Evolutionary conservation across 1,284 basidiomycete genomes (phyloP).

Genomic region (Moniliella sp.): DNA sequence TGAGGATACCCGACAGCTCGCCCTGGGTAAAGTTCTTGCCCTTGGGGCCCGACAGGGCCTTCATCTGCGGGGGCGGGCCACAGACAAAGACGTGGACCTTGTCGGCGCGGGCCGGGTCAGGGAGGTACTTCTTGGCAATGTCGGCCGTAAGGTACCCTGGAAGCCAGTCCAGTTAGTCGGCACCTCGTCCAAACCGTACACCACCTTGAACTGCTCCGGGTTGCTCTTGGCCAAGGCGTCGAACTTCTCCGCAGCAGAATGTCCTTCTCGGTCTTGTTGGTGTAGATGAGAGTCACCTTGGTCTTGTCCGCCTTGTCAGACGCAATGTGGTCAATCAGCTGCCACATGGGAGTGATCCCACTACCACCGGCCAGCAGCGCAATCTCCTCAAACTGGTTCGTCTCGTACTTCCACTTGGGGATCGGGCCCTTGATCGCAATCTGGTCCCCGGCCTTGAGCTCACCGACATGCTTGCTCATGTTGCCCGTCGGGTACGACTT

Average conservation of each 20-base stretch:
- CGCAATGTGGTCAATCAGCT: conserved; percentile 33
- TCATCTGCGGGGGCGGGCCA: conserved; percentile 37
- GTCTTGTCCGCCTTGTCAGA: conserved; percentile 56
- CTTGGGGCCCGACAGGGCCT: too few relatives aligned
- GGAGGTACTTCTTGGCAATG: conserved; percentile 49
- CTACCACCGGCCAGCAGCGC: conserved; percentile 74
- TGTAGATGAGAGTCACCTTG: conserved; percentile 75
- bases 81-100: conserved; percentile 78
- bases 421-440: conserved; percentile 55
- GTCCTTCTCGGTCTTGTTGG: conserved; percentile 71
- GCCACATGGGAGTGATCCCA: conserved; percentile 42
- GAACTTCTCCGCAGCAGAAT: conserved; percentile 65
- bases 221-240: conserved; percentile 37
- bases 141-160: conserved; percentile 45
- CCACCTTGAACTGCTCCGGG: conserved; percentile 46
- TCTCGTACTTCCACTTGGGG: conserved; percentile 29
- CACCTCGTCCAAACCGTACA: conserved; percentile 77
- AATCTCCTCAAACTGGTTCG: conserved; percentile 44
- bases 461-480: conserved; percentile 35
- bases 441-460: conserved; percentile 54
- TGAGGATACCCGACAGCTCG: too few relatives aligned
- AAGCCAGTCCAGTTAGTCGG: conserved; percentile 43
- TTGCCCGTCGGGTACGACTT: conserved; percentile 43
- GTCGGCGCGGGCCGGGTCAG: conserved; percentile 47
- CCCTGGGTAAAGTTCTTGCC: too few relatives aligned